A percentile compares a stretch with the other conserved stretches of the same genome.
phyloP scores from a whole-genome alignment of 305 asterid species.

The Solanum hybrid region DNA sequence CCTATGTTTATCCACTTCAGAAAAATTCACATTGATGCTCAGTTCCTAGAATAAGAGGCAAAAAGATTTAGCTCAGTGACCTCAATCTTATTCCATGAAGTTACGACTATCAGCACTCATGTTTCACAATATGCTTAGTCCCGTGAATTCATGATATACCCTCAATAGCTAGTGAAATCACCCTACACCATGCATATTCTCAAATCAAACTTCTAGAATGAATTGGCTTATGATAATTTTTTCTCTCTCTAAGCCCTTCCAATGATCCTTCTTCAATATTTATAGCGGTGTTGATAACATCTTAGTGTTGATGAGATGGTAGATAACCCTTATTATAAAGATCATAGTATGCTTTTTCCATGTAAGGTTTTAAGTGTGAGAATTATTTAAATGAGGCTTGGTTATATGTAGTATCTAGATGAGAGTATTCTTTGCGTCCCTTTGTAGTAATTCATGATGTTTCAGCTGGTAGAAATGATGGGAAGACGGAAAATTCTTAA shows the following conservation, averaged over 20 bases:
- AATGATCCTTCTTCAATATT: background rate
- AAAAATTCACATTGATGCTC: background rate
- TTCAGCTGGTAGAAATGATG: too few relatives aligned
- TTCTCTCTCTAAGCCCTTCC: background rate
- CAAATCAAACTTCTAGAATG: background rate
- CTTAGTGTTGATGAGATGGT: background rate
- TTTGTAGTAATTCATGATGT: too few relatives aligned
- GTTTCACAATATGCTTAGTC: too few relatives aligned
- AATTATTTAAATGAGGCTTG: too few relatives aligned
- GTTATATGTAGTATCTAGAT: too few relatives aligned
- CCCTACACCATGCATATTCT: background rate
- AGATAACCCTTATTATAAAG: background rate
- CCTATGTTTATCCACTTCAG: background rate
- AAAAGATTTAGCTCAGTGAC: too few relatives aligned
- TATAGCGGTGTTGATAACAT: background rate
- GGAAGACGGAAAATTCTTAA: too few relatives aligned
- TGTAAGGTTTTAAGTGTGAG: background rate
- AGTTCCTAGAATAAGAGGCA: background rate
- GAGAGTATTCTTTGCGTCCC: too few relatives aligned
- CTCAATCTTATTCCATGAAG: background rate
- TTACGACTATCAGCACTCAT: background rate
- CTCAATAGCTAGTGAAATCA: too few relatives aligned
- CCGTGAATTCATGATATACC: too few relatives aligned
- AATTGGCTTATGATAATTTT: background rate
- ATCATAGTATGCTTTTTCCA: background rate